Conservation (phyloP, 495 filamentous ascomycete species). For the Aspergillus kassunensis region DNA sequence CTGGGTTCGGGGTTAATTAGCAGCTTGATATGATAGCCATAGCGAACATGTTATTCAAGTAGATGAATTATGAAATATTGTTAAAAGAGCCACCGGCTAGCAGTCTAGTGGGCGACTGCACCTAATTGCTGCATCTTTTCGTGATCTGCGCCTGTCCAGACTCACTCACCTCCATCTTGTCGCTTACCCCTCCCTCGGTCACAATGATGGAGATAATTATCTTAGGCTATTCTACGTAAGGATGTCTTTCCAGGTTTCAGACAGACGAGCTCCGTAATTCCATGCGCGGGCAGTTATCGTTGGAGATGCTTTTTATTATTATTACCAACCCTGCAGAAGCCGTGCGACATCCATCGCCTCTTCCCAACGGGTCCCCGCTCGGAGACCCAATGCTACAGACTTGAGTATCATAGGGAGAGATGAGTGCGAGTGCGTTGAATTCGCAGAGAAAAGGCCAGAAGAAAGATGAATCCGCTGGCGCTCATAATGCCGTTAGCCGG, state of each 20-base stretch:
- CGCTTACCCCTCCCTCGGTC: constrained; percentile 25
- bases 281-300: constrained; percentile 6
- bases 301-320: neutral
- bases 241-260: constrained; percentile 15
- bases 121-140: constrained; percentile 28
- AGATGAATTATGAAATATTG: neutral
- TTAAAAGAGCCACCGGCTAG: constrained; percentile 3
- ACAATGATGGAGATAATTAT: neutral
- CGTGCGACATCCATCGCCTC: constrained; percentile 10
- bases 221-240: constrained; percentile 19
- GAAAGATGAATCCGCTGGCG: constrained; percentile 14
- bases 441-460: neutral
- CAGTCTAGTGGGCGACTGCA: constrained; percentile 16
- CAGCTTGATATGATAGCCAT: neutral
- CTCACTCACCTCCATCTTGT: constrained; percentile 3
- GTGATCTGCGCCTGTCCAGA: constrained; percentile 30
- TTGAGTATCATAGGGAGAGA: neutral
- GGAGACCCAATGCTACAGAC: neutral
- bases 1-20: neutral
- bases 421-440: neutral
- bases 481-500: constrained; percentile 21
- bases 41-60: neutral
- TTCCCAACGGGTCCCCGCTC: constrained; percentile 1
- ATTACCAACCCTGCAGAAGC: constrained; percentile 15
- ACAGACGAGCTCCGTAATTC: constrained; percentile 7